A percentile compares a stretch with the other conserved stretches of the same genome.
phyloP scores from a whole-genome alignment of 352 stramenopile genomes.

The Pythium brachiatum region DNA sequence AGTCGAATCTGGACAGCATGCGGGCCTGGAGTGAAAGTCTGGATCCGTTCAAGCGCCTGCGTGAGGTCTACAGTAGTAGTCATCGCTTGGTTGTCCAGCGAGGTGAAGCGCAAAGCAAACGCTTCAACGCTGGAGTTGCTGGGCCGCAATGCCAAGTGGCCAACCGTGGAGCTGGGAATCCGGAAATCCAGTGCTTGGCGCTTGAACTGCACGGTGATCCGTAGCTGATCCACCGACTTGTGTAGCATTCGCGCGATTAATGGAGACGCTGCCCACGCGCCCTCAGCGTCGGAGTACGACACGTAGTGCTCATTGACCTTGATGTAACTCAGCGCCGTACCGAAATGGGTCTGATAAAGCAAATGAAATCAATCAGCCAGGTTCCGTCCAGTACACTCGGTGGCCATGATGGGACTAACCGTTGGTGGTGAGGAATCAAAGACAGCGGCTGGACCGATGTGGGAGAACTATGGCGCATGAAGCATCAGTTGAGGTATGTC shows the following conservation, averaged over 20 bases:
- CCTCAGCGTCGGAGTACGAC: neutral
- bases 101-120: neutral
- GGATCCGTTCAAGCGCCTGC: neutral
- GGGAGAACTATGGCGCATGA: neutral
- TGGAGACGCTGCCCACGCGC: conserved; percentile 9
- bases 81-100: neutral
- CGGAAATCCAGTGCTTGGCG: conserved; percentile 4
- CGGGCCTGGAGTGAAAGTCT: neutral
- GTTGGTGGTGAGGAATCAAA: neutral
- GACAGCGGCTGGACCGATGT: neutral
- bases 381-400: neutral
- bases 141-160: conserved; percentile 7
- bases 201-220: conserved; percentile 15
- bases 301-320: conserved; percentile 24
- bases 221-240: conserved; percentile 3
- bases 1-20: conserved; percentile 10
- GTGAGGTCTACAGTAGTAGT: neutral
- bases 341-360: neutral
- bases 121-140: conserved; percentile 9
- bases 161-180: neutral
- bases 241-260: conserved; percentile 14
- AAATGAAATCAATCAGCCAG: neutral
- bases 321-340: conserved; percentile 10
- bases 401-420: neutral
- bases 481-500: neutral